A percentile compares a stretch with the other conserved stretches of the same genome.
These are phyloP conservation scores for Aspergillus neotritici DNA, from an alignment of 2,329 filamentous ascomycete species.

Conservation along the genomic window DNA sequence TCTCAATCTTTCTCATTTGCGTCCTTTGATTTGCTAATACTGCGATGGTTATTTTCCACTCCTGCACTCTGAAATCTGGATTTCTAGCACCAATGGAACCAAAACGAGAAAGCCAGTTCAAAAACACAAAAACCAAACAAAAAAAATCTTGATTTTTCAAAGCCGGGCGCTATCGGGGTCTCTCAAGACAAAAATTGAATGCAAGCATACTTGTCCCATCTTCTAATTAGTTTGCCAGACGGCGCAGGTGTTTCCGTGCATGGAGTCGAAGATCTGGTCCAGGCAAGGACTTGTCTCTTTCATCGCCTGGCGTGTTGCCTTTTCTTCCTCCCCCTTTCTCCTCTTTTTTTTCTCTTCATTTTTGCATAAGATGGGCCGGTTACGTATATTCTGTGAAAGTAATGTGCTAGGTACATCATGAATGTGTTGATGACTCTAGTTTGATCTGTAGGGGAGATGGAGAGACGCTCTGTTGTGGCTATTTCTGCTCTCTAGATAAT, in stretches of 20 bases:
- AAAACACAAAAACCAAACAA: conserved; percentile 19
- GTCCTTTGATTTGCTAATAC: conserved; percentile 15
- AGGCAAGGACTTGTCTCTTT: not conserved
- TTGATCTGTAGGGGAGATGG: no score
- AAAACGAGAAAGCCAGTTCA: conserved; percentile 1
- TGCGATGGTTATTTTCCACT: conserved; percentile 16
- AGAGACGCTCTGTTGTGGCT: no score
- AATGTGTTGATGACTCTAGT: no score
- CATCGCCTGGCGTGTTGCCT: not conserved
- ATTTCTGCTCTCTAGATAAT: no score
- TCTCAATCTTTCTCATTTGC: conserved; percentile 10
- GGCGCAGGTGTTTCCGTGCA: no score
- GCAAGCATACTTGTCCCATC: conserved; percentile 7
- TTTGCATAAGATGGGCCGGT: conserved; percentile 17
- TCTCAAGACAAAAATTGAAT: not conserved
- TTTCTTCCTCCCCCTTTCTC: conserved; percentile 5
- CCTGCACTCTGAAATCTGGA: conserved; percentile 7
- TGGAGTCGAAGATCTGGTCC: no score
- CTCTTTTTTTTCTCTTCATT: conserved; percentile 7
- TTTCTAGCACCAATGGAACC: conserved; percentile 27
- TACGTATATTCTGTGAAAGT: conserved; percentile 7
- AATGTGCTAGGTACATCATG: no score
- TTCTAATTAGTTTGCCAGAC: not conserved
- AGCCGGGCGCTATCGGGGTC: not conserved
- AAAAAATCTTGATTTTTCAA: conserved; percentile 13